A percentile compares a stretch with the other conserved stretches of the same genome.
These are phyloP conservation scores for Noccaea bulbosa DNA, from an alignment of 345 rosid species.

Conservation along the genomic window DNA sequence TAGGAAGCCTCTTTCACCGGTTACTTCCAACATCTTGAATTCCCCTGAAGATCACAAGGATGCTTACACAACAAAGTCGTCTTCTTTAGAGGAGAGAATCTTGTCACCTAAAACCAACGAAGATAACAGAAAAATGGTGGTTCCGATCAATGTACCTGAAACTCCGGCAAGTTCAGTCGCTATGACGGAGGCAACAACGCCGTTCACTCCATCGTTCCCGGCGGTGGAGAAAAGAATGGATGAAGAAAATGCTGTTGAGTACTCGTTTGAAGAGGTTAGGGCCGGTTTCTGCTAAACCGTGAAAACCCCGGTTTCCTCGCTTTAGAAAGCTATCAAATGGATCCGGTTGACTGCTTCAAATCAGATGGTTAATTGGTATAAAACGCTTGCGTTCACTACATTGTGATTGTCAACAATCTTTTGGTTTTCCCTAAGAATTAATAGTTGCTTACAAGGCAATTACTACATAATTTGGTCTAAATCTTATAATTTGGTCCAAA, in stretches of 20 bases:
- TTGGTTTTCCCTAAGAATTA: neutral
- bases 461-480: conserved; percentile 14
- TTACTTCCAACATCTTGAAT: conserved; percentile 57
- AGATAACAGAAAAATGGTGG: conserved; percentile 42
- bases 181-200: conserved; percentile 63
- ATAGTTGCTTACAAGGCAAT: neutral
- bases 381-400: neutral
- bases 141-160: conserved; percentile 46
- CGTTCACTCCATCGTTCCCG: conserved; percentile 51
- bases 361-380: conserved; percentile 22
- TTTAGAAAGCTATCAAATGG: conserved; percentile 17
- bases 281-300: conserved; percentile 40
- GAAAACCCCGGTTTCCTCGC: neutral
- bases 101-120: conserved; percentile 38
- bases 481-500: conserved; percentile 17
- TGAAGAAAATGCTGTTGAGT: conserved; percentile 30
- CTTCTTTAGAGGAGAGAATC: conserved; percentile 34
- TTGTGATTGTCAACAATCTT: neutral
- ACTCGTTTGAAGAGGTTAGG: conserved; percentile 44
- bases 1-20: conserved; percentile 69
- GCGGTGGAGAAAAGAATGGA: conserved; percentile 37
- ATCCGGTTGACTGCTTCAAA: conserved; percentile 2
- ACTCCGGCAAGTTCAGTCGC: conserved; percentile 63
- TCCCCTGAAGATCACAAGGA: conserved; percentile 49
- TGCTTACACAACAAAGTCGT: conserved; percentile 32